A percentile compares a stretch with the other conserved stretches of the same genome.
Evolutionary conservation across 140 eudicot species (phyloP).

Genomic region (Senecio squalidus): DNA sequence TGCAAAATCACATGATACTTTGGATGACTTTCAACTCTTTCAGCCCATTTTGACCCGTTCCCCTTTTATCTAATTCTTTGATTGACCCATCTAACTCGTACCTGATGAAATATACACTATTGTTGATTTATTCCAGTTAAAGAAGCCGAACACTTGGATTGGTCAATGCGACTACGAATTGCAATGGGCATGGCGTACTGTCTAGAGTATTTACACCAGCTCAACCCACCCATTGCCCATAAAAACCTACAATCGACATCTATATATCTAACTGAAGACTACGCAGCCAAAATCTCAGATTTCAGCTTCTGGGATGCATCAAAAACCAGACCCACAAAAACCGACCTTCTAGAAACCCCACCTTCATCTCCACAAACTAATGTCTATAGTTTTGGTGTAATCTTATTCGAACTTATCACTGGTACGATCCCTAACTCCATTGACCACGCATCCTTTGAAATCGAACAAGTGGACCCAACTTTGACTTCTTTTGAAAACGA

Average conservation of each 20-base stretch:
- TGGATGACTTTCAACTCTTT: not conserved
- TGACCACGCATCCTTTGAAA: constrained; percentile 25
- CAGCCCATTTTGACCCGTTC: not conserved
- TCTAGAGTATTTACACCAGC: constrained; percentile 76
- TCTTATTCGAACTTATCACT: constrained; percentile 68
- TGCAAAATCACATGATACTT: no score
- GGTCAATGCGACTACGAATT: constrained; percentile 60
- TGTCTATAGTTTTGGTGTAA: constrained; percentile 57
- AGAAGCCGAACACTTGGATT: constrained; percentile 81
- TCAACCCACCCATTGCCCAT: constrained; percentile 58
- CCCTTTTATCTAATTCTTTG: not conserved
- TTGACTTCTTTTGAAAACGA: constrained; percentile 31
- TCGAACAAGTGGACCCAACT: constrained; percentile 70
- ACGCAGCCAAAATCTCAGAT: constrained; percentile 82
- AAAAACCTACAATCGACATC: constrained; percentile 61
- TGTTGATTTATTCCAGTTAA: constrained; percentile 37
- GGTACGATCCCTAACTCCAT: constrained; percentile 43
- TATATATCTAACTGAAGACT: constrained; percentile 71
- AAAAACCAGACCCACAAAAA: constrained; percentile 41
- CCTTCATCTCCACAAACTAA: constrained; percentile 48
- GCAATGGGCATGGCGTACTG: constrained; percentile 80
- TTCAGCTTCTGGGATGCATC: constrained; percentile 67
- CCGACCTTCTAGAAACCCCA: constrained; percentile 35
- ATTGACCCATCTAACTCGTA: not conserved
- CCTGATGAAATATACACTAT: constrained; percentile 3